Evolutionary conservation across 768 basidiomycete genomes (phyloP).

Genomic region (Clitopilus hobsonii): DNA sequence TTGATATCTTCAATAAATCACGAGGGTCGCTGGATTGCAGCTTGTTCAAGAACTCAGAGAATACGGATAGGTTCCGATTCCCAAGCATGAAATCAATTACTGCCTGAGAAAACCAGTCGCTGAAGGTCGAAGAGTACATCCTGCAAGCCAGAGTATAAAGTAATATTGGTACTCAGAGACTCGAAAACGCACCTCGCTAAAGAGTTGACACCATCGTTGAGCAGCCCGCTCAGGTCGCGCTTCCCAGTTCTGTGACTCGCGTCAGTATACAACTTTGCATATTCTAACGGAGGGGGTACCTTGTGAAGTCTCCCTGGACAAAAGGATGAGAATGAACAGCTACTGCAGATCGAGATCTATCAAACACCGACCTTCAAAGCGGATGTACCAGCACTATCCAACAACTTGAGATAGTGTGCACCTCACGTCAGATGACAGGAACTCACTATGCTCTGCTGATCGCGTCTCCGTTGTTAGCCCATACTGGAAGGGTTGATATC

Average conservation of each 20-base stretch:
- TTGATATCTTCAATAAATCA: constrained; percentile 82
- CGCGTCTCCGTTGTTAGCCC: constrained; percentile 98
- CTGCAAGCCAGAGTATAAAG: constrained; percentile 27
- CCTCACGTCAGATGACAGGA: neutral
- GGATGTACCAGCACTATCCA: constrained; percentile 84
- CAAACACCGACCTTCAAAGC: constrained; percentile 81
- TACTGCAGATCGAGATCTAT: neutral
- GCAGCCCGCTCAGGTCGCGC: constrained; percentile 84
- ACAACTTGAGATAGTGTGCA: neutral
- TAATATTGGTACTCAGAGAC: neutral
- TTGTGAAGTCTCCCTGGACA: constrained; percentile 77
- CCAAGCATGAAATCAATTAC: constrained; percentile 92
- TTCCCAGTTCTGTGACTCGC: constrained; percentile 74
- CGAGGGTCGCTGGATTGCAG: constrained; percentile 90
- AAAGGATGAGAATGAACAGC: neutral
- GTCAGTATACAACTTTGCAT: constrained; percentile 6
- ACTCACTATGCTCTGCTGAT: constrained; percentile 85
- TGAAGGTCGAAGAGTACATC: constrained; percentile 85
- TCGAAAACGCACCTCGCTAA: constrained; percentile 55
- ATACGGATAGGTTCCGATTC: constrained; percentile 80
- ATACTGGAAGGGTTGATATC: constrained; percentile 48
- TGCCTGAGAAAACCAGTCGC: constrained; percentile 96
- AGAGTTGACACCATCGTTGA: constrained; percentile 96
- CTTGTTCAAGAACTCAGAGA: constrained; percentile 89
- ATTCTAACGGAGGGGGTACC: constrained; percentile 35